Conservation (phyloP, 805 yeast species). For the Myxozyma sirexii region DNA sequence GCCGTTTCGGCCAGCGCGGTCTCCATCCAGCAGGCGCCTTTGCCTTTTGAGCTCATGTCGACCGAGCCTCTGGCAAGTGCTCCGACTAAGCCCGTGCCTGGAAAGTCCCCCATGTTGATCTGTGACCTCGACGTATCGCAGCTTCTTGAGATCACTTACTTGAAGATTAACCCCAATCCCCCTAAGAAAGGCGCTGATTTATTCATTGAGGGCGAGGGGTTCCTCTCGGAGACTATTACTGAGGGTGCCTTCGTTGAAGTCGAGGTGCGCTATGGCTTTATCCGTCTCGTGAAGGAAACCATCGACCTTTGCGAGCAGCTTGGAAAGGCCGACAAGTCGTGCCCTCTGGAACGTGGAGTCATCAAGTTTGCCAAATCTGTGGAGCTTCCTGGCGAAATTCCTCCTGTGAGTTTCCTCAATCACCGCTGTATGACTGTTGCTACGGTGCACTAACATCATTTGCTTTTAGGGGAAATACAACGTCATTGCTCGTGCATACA, state of each 20-base stretch:
- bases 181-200: slow-evolving; percentile 84
- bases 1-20: slow-evolving; percentile 12
- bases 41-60: slow-evolving; percentile 16
- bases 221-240: slow-evolving; percentile 54
- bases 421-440: neutral
- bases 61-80: slow-evolving; percentile 7
- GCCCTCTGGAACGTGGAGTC: slow-evolving; percentile 77
- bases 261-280: slow-evolving; percentile 89
- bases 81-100: slow-evolving; percentile 67
- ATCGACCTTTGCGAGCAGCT: slow-evolving; percentile 90
- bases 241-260: slow-evolving; percentile 96
- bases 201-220: slow-evolving; percentile 76
- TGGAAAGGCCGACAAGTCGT: slow-evolving; percentile 76
- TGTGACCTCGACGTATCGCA: slow-evolving; percentile 74
- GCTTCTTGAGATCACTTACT: slow-evolving; percentile 59
- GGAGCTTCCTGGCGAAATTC: slow-evolving; percentile 86
- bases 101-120: slow-evolving; percentile 78
- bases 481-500: slow-evolving; percentile 87
- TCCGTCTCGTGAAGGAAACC: slow-evolving; percentile 83
- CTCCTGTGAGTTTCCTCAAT: slow-evolving; percentile 60
- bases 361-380: slow-evolving; percentile 70
- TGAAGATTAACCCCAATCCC: slow-evolving; percentile 79
- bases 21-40: slow-evolving; percentile 21
- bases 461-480: slow-evolving; percentile 61
- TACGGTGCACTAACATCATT: neutral